Conservation (phyloP, 2,329 filamentous ascomycete species). For the Calonectria multiphialidica region DNA sequence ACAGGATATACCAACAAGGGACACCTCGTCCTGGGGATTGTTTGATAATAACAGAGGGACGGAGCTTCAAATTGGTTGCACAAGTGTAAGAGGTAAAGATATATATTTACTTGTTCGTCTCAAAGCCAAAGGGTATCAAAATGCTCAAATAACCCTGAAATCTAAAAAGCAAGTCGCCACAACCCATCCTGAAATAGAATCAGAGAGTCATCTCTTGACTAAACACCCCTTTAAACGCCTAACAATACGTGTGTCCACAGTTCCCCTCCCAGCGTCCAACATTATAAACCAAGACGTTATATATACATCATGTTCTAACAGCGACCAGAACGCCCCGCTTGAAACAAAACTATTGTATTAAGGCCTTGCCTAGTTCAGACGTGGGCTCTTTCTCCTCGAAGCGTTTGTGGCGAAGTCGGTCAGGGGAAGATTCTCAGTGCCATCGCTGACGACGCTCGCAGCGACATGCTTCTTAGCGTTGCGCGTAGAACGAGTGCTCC, state of each 20-base stretch:
- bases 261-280: background rate
- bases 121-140: slow-evolving; percentile 49
- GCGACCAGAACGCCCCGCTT: background rate
- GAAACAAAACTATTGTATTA: background rate
- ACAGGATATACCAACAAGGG: background rate
- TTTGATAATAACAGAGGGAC: background rate
- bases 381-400: slow-evolving; percentile 67
- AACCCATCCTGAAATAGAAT: slow-evolving; percentile 27
- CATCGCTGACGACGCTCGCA: slow-evolving; percentile 52
- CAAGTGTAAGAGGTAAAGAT: slow-evolving; percentile 25
- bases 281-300: slow-evolving; percentile 3
- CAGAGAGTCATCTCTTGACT: slow-evolving; percentile 18
- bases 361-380: slow-evolving; percentile 52
- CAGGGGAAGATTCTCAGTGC: slow-evolving; percentile 64
- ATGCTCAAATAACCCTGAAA: slow-evolving; percentile 48
- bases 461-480: slow-evolving; percentile 49
- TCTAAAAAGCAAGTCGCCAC: slow-evolving; percentile 25
- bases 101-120: slow-evolving; percentile 29
- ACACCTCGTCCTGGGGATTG: background rate
- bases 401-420: slow-evolving; percentile 59
- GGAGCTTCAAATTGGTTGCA: background rate
- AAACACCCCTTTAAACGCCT: slow-evolving; percentile 25
- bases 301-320: slow-evolving; percentile 1
- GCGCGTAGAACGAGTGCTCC: slow-evolving; percentile 52
- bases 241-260: slow-evolving; percentile 19